Evolutionary conservation across 768 basidiomycete species (phyloP).

Genomic region (Cystobasidium onofrii): DNA sequence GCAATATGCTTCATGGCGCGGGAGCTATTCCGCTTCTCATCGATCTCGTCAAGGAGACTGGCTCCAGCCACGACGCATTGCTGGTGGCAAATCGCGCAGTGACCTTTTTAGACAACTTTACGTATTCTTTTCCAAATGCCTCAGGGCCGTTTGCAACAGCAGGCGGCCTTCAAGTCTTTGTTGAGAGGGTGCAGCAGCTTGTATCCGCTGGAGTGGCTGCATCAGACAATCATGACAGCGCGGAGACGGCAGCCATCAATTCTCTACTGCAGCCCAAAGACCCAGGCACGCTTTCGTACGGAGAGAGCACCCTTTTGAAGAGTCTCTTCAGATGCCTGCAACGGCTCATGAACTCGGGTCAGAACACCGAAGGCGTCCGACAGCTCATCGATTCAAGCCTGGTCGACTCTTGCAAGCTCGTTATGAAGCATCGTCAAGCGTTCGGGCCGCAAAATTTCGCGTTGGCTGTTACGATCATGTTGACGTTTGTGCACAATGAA

Average conservation of each 20-base stretch:
- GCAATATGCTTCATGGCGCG: constrained; percentile 88
- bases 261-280: not conserved
- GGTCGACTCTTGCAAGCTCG: constrained; percentile 73
- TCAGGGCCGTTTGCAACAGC: constrained; percentile 77
- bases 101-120: constrained; percentile 81
- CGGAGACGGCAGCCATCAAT: not conserved
- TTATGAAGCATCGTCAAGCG: constrained; percentile 68
- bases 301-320: constrained; percentile 57
- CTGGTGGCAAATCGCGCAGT: constrained; percentile 73
- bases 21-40: constrained; percentile 82
- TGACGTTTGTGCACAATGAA: constrained; percentile 70
- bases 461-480: constrained; percentile 47
- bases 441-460: constrained; percentile 83
- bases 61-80: not conserved
- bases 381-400: constrained; percentile 86
- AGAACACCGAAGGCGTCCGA: constrained; percentile 76
- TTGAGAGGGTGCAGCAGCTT: constrained; percentile 73
- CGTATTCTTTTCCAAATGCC: constrained; percentile 79
- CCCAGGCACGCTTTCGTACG: constrained; percentile 9
- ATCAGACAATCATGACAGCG: not conserved
- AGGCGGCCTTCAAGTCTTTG: constrained; percentile 73
- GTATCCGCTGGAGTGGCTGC: not conserved
- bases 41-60: constrained; percentile 71
- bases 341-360: constrained; percentile 94
- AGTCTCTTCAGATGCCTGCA: constrained; percentile 84